Evolutionary conservation across 192 early-diverging fungal species (phyloP).

Genomic region (Glomus cerebriforme): DNA sequence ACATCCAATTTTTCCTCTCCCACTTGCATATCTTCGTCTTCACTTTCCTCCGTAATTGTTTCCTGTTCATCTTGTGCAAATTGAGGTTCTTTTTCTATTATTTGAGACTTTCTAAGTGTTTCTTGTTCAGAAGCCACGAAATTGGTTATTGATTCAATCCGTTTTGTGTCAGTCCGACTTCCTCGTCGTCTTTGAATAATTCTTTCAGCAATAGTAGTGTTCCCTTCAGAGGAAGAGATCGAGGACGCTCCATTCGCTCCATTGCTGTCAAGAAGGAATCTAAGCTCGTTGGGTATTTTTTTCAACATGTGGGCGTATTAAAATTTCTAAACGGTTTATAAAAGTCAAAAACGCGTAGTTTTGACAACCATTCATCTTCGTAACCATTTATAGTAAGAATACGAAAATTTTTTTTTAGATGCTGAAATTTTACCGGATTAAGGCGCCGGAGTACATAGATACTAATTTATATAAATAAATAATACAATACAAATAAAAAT

Average conservation of each 20-base stretch:
- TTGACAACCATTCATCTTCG: too few species aligned
- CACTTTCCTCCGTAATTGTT: neutral
- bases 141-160: neutral
- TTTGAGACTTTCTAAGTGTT: too few species aligned
- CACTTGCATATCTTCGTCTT: neutral
- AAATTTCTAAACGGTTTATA: too few species aligned
- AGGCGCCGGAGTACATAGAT: too few species aligned
- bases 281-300: neutral
- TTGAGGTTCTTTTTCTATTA: too few species aligned
- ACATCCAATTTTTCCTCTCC: neutral
- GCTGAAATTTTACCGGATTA: too few species aligned
- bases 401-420: too few species aligned
- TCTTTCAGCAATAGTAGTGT: neutral
- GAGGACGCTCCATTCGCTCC: neutral
- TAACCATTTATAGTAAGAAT: too few species aligned
- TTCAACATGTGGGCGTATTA: neutral
- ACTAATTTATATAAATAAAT: too few species aligned
- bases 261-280: neutral
- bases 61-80: neutral
- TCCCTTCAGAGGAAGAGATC: neutral
- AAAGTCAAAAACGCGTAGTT: too few species aligned
- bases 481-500: too few species aligned
- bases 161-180: neutral
- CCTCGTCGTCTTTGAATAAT: neutral
- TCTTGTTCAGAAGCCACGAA: neutral